Percentiles rank a stretch among this genome's conserved stretches.
These are phyloP conservation scores for Phytopythium ostracodes DNA, from an alignment of 352 stramenopile species.

Conservation along the genomic window DNA sequence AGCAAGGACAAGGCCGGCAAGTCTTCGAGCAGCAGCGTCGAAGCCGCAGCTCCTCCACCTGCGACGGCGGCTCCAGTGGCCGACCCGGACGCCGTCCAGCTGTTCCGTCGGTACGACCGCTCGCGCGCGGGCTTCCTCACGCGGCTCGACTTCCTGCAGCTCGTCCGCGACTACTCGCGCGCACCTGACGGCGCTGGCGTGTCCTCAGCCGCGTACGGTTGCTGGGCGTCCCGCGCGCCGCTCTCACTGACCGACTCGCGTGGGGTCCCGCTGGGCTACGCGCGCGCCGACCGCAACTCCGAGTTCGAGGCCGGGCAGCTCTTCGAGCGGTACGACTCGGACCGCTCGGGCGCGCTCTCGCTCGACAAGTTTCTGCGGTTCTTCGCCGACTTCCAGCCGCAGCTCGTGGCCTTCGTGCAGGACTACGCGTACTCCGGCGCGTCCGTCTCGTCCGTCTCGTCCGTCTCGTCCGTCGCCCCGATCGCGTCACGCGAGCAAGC, in stretches of 20 bases:
- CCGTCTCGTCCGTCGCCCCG: slow-evolving; percentile 6
- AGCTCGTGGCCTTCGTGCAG: slow-evolving; percentile 61
- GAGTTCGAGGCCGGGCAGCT: slow-evolving; percentile 84
- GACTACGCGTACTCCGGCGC: slow-evolving; percentile 38
- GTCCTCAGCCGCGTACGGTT: slow-evolving; percentile 3
- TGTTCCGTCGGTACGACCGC: slow-evolving; percentile 78
- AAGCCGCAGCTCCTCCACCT: not conserved
- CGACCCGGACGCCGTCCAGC: slow-evolving; percentile 68
- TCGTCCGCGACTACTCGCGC: slow-evolving; percentile 66
- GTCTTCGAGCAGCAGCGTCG: not conserved
- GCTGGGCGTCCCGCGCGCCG: slow-evolving; percentile 18
- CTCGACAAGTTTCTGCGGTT: slow-evolving; percentile 69
- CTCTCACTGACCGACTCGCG: slow-evolving; percentile 61
- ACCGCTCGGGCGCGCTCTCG: slow-evolving; percentile 49
- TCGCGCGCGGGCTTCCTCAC: slow-evolving; percentile 47
- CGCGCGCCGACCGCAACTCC: slow-evolving; percentile 65
- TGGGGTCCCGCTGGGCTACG: slow-evolving; percentile 68
- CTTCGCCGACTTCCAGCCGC: slow-evolving; percentile 66
- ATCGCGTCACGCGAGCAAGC: slow-evolving; percentile 3
- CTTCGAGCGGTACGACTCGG: slow-evolving; percentile 75
- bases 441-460: slow-evolving; percentile 2
- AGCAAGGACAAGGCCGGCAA: slow-evolving; percentile 10
- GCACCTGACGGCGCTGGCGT: slow-evolving; percentile 1
- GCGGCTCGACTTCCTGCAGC: slow-evolving; percentile 61
- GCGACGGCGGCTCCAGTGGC: too few relatives aligned